Evolutionary conservation across 2,329 filamentous ascomycete species (phyloP).

Genomic region (Onygena corvina): DNA sequence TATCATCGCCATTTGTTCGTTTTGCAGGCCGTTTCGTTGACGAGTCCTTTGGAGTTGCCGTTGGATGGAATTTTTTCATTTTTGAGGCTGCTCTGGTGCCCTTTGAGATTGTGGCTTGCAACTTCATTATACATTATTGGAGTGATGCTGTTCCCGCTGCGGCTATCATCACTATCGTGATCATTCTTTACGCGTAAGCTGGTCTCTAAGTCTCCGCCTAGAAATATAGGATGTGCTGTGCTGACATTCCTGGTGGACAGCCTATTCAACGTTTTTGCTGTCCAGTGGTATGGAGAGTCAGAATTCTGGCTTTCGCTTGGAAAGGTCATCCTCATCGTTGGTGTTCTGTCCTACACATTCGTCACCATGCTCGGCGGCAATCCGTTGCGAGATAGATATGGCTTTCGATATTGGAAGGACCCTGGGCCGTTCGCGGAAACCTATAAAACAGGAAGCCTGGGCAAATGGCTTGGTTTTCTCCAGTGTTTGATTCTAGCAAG

Average conservation of each 20-base stretch:
- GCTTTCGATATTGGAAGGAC: slow-evolving; percentile 55
- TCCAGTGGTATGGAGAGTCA: slow-evolving; percentile 62
- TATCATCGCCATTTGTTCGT: slow-evolving; percentile 37
- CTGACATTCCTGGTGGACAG: slow-evolving; percentile 19
- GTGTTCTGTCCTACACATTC: slow-evolving; percentile 64
- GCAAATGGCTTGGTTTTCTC: slow-evolving; percentile 64
- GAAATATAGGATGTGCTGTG: too few species aligned
- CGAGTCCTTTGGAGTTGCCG: slow-evolving; percentile 37
- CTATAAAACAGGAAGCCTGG: slow-evolving; percentile 52
- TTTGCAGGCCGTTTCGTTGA: slow-evolving; percentile 39
- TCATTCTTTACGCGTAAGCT: slow-evolving; percentile 37
- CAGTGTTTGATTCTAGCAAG: slow-evolving; percentile 60
- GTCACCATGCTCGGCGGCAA: slow-evolving; percentile 75
- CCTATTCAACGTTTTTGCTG: slow-evolving; percentile 57
- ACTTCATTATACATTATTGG: slow-evolving; percentile 41
- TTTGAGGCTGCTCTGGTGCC: slow-evolving; percentile 41
- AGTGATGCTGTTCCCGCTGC: slow-evolving; percentile 35
- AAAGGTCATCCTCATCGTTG: slow-evolving; percentile 60
- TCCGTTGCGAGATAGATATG: slow-evolving; percentile 57
- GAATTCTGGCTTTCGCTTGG: slow-evolving; percentile 64
- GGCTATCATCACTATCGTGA: slow-evolving; percentile 36
- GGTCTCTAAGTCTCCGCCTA: too few species aligned
- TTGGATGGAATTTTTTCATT: slow-evolving; percentile 42
- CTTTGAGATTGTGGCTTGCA: slow-evolving; percentile 42
- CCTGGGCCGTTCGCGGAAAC: slow-evolving; percentile 60